Percentiles rank a stretch among this genome's conserved stretches.
These are phyloP conservation scores for Triticum turgidum DNA, from an alignment of 176 grass and related monocot genomes.

Conservation along the genomic window DNA sequence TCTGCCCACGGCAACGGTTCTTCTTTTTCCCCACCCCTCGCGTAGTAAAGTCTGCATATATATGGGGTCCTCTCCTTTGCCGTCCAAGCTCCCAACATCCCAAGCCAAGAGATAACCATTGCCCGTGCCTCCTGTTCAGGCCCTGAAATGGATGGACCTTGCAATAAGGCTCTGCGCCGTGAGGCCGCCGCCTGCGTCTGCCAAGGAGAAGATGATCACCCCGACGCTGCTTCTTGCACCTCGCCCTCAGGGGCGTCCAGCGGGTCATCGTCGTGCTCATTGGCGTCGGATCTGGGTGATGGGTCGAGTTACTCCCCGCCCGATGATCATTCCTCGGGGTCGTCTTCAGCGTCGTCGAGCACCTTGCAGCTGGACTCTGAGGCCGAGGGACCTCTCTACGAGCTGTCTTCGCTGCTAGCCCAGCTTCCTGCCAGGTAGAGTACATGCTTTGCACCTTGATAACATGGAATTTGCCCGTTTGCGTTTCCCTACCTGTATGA, in stretches of 20 bases:
- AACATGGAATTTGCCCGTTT: not conserved
- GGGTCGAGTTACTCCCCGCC: conserved; percentile 20
- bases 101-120: conserved; percentile 10
- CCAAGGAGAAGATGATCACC: not conserved
- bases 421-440: conserved; percentile 48
- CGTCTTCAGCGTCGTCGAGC: conserved; percentile 14
- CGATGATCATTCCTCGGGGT: not conserved
- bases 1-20: not conserved
- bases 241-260: not conserved
- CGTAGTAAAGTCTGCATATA: conserved; percentile 20
- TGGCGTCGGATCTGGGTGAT: conserved; percentile 19
- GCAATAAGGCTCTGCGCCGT: not conserved
- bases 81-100: conserved; percentile 10
- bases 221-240: not conserved
- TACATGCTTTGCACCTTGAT: not conserved
- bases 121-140: not conserved
- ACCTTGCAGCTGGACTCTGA: conserved; percentile 26
- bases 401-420: conserved; percentile 42
- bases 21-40: not conserved
- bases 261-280: conserved; percentile 26
- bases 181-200: not conserved
- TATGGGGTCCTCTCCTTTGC: conserved; percentile 4
- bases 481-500: not conserved
- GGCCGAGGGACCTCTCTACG: conserved; percentile 26
- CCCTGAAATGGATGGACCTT: conserved; percentile 34